Base-by-base conservation (phyloP, 805 yeast species). In the Barnettozyma sucrosica region DNA sequence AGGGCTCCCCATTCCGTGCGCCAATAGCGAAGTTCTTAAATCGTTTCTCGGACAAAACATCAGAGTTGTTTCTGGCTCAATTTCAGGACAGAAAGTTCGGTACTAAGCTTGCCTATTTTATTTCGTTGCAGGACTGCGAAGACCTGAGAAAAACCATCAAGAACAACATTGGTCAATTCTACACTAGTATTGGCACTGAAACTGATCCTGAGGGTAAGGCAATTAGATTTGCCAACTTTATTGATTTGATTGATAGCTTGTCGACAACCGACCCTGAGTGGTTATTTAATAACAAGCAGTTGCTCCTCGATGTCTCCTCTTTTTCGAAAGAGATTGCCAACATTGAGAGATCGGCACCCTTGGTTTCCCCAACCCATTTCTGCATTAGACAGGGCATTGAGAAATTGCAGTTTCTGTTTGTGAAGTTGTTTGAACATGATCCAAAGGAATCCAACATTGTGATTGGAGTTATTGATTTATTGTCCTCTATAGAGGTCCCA, bases 11-110 rank as follows among this genome's bases (percentile, higher is more conserved):
- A 4, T 90, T 93, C 72, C 75, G 99, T 54, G 75, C 71, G n/a
- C 97, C 99, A 3, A 78, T 92, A 41, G 90, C 95, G 7, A 85
- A 84, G 61, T 93, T 85, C 59, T 69, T 93, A 66, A 80, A 89
- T 64, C 72, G 96, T 50, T 92, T 89, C 63, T 81, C 95, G 2
- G 77, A 75, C 21, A 85, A 90, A 54, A 76, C 95, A 4, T 71
- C 80, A 44, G 80, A 79, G 25, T 86, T 81, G 59, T 90, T 87
- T 66, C 69, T 77, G 30, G 77, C 77, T 25, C 81, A 84, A 58
- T 76, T 85, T 63, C 75, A 77, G 26, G 80, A 80, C 44, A 71
- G 96, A 47, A 58, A 74, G 72, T 58, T 95, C 85, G 52, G 65
- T 18, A 73, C 80, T 19, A 75, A 83, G 66, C 75, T 86, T 54